Evolutionary conservation across 257 asterid genomes (phyloP).

Genomic region (Ajuga chamaepitys): DNA sequence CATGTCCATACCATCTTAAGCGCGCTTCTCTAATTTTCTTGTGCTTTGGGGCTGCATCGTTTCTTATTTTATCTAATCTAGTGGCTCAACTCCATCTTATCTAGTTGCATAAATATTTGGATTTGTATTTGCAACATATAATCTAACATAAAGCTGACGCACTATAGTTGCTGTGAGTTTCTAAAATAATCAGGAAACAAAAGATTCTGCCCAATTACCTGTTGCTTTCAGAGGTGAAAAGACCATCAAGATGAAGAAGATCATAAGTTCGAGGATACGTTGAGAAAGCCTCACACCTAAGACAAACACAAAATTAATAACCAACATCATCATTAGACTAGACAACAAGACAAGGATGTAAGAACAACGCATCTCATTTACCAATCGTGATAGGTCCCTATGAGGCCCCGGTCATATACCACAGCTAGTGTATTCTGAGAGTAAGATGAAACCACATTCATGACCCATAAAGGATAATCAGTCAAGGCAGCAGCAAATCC

Average conservation of each 20-base stretch:
- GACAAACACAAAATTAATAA: neutral
- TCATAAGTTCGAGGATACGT: conserved; percentile 53
- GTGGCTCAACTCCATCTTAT: no score
- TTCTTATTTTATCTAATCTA: no score
- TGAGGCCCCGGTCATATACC: conserved; percentile 44
- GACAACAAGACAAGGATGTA: neutral
- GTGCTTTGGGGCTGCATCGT: no score
- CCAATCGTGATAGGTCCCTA: conserved; percentile 48
- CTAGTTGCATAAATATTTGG: no score
- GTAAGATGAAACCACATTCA: conserved; percentile 45
- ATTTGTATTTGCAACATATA: neutral
- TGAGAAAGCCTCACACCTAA: conserved; percentile 59
- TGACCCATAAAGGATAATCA: conserved; percentile 39
- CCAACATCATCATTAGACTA: neutral
- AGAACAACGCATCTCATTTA: neutral
- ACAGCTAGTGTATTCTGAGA: conserved; percentile 32
- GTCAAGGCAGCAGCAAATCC: conserved; percentile 41
- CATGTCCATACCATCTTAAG: no score
- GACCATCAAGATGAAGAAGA: conserved; percentile 49
- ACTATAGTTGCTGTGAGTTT: neutral
- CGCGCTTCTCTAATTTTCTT: no score
- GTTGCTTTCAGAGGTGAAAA: conserved; percentile 48
- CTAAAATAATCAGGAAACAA: neutral
- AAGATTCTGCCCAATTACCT: conserved; percentile 21
- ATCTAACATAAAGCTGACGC: neutral